Evolutionary conservation across 2,329 filamentous ascomycete genomes (phyloP).

Genomic region (Fusarium sp.): DNA sequence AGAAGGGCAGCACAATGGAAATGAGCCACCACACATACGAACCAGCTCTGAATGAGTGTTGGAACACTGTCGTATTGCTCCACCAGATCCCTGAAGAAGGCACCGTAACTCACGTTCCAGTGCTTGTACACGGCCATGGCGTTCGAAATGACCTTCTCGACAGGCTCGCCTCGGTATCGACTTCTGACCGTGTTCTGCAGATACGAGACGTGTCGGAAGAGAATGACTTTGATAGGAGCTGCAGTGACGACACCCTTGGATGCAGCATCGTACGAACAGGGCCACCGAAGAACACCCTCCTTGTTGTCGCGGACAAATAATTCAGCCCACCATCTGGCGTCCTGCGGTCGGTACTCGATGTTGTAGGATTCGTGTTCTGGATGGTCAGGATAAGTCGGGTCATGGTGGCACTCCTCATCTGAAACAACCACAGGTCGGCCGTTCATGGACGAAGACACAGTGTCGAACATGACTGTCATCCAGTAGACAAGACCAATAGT

Average conservation of each 20-base stretch:
- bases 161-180: conserved; percentile 48
- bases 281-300: conserved; percentile 57
- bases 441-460: conserved; percentile 66
- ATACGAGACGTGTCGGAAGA: conserved; percentile 67
- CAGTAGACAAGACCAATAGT: conserved; percentile 69
- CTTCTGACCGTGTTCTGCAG: conserved; percentile 64
- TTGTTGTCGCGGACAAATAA: conserved; percentile 50
- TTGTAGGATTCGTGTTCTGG: conserved; percentile 35
- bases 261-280: conserved; percentile 65
- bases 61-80: conserved; percentile 62
- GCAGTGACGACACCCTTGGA: conserved; percentile 62
- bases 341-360: conserved; percentile 36
- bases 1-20: conserved; percentile 69
- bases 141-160: conserved; percentile 62
- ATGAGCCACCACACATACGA: conserved; percentile 66
- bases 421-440: conserved; percentile 51
- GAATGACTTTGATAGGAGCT: conserved; percentile 68
- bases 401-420: conserved; percentile 56
- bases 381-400: conserved; percentile 44
- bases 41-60: conserved; percentile 68
- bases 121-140: conserved; percentile 64
- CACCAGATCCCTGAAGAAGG: conserved; percentile 64
- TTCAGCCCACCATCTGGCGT: conserved; percentile 50
- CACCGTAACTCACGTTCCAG: conserved; percentile 64
- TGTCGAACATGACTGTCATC: conserved; percentile 71